Evolutionary conservation across 805 yeast genomes (phyloP).

Genomic region (Zygoascus ofunaensis): DNA sequence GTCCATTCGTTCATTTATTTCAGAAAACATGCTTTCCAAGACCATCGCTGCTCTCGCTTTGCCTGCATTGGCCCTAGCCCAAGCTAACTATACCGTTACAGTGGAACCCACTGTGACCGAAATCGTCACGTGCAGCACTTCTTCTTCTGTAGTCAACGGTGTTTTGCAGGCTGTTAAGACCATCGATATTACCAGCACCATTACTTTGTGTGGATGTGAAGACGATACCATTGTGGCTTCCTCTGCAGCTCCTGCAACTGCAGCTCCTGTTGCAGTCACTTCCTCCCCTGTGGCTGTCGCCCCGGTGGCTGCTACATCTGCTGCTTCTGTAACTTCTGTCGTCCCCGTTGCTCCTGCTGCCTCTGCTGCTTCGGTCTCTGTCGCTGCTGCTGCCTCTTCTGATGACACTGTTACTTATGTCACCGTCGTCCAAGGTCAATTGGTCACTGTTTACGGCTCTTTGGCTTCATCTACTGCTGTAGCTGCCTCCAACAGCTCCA

Average conservation of each 20-base stretch:
- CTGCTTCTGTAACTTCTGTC: neutral
- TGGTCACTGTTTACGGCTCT: neutral
- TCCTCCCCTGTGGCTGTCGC: neutral
- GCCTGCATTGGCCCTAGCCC: neutral
- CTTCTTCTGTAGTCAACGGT: neutral
- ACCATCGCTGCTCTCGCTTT: neutral
- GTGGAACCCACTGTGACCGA: neutral
- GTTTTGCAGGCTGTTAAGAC: neutral
- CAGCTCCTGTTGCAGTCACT: neutral
- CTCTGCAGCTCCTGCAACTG: neutral
- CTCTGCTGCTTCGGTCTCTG: neutral
- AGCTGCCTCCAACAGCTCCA: neutral
- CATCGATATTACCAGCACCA: neutral
- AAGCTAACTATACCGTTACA: neutral
- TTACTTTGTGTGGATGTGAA: neutral
- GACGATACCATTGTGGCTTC: neutral
- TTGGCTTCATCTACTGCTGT: slow-evolving; percentile 1
- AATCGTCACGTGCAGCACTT: neutral
- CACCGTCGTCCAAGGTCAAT: neutral
- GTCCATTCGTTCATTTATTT: too few species aligned
- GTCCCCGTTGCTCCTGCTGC: neutral
- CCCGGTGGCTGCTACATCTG: neutral
- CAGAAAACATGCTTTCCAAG: neutral
- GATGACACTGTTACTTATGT: neutral
- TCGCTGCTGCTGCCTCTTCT: neutral